Evolutionary conservation across 2,329 filamentous ascomycete species (phyloP).

Genomic region (Fusarium solani-melongenae): DNA sequence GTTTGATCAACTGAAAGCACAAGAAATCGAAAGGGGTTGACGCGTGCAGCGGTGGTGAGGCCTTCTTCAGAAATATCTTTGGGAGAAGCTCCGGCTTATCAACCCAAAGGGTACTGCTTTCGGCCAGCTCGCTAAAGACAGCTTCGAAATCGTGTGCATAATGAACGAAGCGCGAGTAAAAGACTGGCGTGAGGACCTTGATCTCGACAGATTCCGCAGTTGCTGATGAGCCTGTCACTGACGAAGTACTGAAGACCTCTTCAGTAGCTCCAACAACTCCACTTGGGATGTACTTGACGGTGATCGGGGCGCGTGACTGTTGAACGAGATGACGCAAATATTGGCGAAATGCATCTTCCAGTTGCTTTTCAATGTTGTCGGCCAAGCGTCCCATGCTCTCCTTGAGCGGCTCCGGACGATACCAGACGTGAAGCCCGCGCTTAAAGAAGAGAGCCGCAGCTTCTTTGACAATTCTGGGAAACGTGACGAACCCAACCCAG

Average conservation of each 20-base stretch:
- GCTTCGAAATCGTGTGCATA: constrained; percentile 72
- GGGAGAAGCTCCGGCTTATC: constrained; percentile 65
- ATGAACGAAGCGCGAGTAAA: constrained; percentile 74
- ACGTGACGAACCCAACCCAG: constrained; percentile 75
- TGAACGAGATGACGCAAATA: constrained; percentile 64
- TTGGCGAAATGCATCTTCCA: constrained; percentile 60
- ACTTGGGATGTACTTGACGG: constrained; percentile 65
- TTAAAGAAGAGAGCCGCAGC: constrained; percentile 67
- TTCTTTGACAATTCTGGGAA: constrained; percentile 73
- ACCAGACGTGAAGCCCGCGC: constrained; percentile 71
- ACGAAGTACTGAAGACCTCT: constrained; percentile 53
- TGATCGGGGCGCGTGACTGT: constrained; percentile 55
- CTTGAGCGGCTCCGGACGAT: constrained; percentile 69
- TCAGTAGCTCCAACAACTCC: constrained; percentile 54
- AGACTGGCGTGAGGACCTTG: constrained; percentile 70
- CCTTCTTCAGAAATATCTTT: constrained; percentile 55
- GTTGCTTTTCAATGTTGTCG: constrained; percentile 57
- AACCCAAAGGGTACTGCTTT: constrained; percentile 68
- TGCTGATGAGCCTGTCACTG: constrained; percentile 28
- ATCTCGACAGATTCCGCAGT: constrained; percentile 60
- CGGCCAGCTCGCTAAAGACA: constrained; percentile 68
- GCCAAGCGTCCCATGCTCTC: constrained; percentile 66
- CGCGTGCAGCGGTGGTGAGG: constrained; percentile 49
- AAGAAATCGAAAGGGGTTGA: constrained; percentile 52
- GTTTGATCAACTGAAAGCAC: constrained; percentile 58